Conservation (phyloP, 768 basidiomycete genomes). For the Pisolithus microcarpus region DNA sequence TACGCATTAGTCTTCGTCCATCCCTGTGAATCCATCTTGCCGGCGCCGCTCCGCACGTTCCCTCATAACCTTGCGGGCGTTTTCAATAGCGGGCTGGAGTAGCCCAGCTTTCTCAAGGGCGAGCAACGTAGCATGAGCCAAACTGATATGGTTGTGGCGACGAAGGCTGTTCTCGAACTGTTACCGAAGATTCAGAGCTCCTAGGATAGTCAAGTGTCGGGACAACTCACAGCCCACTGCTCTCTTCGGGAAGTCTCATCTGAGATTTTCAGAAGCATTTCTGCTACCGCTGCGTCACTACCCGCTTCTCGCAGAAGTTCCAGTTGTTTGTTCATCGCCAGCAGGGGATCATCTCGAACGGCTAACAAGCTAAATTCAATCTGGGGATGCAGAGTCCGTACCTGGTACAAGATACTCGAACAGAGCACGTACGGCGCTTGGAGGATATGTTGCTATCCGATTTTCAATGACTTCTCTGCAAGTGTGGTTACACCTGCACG, state of each 20-base stretch:
- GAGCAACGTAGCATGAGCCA: slow-evolving; percentile 66
- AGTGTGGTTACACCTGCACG: slow-evolving; percentile 14
- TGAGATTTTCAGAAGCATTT: slow-evolving; percentile 48
- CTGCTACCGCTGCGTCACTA: slow-evolving; percentile 38
- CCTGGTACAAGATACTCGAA: background rate
- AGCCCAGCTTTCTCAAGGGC: slow-evolving; percentile 67
- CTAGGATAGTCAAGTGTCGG: background rate
- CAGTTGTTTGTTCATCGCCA: slow-evolving; percentile 55
- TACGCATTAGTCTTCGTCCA: slow-evolving; percentile 35
- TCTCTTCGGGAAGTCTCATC: slow-evolving; percentile 71
- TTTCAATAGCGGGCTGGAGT: slow-evolving; percentile 44
- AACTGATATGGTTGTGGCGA: slow-evolving; percentile 80
- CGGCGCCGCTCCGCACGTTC: slow-evolving; percentile 35
- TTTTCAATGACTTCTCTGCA: slow-evolving; percentile 74
- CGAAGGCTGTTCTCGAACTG: slow-evolving; percentile 87
- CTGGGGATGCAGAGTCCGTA: slow-evolving; percentile 32
- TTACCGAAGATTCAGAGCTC: slow-evolving; percentile 7
- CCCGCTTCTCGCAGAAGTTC: slow-evolving; percentile 38
- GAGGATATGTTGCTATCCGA: slow-evolving; percentile 86
- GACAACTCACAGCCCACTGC: slow-evolving; percentile 67
- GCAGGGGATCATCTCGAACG: slow-evolving; percentile 75
- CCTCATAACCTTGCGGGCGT: slow-evolving; percentile 38
- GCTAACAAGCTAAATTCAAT: slow-evolving; percentile 91
- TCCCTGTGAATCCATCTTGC: slow-evolving; percentile 32
- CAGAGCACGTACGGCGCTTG: slow-evolving; percentile 61